Conservation (phyloP, 306 rosid species). For the Morella rubra region DNA sequence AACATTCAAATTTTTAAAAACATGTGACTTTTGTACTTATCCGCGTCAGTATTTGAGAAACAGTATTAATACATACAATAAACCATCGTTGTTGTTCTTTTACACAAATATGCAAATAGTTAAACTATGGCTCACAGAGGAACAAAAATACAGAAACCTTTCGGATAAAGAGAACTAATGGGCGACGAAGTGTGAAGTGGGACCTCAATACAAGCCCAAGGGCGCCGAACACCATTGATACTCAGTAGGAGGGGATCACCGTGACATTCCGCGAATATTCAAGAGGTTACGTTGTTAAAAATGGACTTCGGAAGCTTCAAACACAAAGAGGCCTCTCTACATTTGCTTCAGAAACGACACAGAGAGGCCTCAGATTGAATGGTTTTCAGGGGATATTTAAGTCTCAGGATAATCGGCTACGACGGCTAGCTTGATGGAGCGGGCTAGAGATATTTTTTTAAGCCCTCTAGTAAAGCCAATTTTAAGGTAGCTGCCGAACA, state of each 20-base stretch:
- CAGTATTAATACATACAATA: neutral
- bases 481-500: neutral
- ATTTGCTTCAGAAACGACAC: neutral
- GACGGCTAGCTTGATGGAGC: too few species aligned
- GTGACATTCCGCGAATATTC: constrained; percentile 6
- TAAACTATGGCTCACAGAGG: neutral
- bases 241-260: neutral
- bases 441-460: neutral
- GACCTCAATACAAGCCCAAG: constrained; percentile 19
- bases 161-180: constrained; percentile 23
- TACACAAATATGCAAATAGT: neutral
- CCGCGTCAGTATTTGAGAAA: too few species aligned
- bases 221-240: constrained; percentile 11
- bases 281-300: neutral
- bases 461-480: neutral
- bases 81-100: neutral
- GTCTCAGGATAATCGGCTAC: neutral
- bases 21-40: too few species aligned
- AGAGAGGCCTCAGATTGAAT: neutral
- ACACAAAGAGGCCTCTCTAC: neutral
- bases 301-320: neutral
- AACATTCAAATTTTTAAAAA: neutral
- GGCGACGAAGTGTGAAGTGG: constrained; percentile 15
- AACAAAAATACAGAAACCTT: constrained; percentile 19
- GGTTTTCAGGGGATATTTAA: neutral